phyloP scores from a whole-genome alignment of 2,329 filamentous ascomycete species.

The Epichloe typhina region DNA sequence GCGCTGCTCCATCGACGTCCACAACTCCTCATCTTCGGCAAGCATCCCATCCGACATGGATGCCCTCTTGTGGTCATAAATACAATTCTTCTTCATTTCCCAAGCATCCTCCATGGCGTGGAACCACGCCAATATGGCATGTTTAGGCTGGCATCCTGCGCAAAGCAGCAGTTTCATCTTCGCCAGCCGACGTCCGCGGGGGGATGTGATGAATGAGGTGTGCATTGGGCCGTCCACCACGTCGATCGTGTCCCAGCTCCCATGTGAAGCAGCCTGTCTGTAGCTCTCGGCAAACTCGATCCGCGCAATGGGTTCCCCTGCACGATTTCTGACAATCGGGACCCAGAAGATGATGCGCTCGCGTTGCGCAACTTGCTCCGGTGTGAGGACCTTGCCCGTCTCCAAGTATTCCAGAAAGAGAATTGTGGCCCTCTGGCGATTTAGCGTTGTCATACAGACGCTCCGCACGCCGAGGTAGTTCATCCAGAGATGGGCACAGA shows the following conservation, averaged over 20 bases:
- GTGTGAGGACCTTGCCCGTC: slow-evolving; percentile 41
- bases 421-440: slow-evolving; percentile 74
- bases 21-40: slow-evolving; percentile 13
- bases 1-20: slow-evolving; percentile 14
- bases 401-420: slow-evolving; percentile 49
- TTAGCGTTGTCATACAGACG: slow-evolving; percentile 73
- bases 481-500: slow-evolving; percentile 65
- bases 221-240: slow-evolving; percentile 18
- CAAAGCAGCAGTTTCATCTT: slow-evolving; percentile 24
- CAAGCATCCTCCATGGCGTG: slow-evolving; percentile 24
- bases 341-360: slow-evolving; percentile 48
- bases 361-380: slow-evolving; percentile 48
- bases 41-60: slow-evolving; percentile 4
- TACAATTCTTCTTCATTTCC: slow-evolving; percentile 13
- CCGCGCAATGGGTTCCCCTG: slow-evolving; percentile 15
- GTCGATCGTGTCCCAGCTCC: slow-evolving; percentile 9
- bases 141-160: slow-evolving; percentile 14
- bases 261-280: slow-evolving; percentile 18
- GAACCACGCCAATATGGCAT: slow-evolving; percentile 25
- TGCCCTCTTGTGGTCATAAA: slow-evolving; percentile 9
- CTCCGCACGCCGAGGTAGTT: slow-evolving; percentile 78
- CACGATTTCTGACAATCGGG: slow-evolving; percentile 17
- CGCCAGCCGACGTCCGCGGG: slow-evolving; percentile 8
- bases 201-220: slow-evolving; percentile 18
- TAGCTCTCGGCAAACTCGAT: slow-evolving; percentile 32